These are phyloP conservation scores for Crucihimalaya himalaica DNA, from an alignment of 345 rosid genomes.

Conservation along the genomic window DNA sequence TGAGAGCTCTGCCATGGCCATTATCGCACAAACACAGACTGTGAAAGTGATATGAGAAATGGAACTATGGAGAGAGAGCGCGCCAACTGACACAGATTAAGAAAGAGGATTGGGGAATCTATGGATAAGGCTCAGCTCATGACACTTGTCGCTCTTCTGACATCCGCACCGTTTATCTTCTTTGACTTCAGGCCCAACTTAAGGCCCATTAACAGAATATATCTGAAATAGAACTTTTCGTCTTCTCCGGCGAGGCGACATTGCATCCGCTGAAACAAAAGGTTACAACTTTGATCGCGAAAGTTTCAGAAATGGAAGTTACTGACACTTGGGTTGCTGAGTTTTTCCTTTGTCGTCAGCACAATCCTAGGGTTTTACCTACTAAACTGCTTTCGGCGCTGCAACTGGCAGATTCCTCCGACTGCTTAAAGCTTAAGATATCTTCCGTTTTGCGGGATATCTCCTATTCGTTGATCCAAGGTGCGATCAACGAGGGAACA, in stretches of 20 bases:
- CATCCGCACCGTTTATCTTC: conserved; percentile 39
- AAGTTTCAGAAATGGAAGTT: conserved; percentile 8
- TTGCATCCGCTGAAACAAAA: background rate
- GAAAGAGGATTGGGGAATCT: conserved; percentile 31
- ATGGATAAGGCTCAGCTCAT: conserved; percentile 47
- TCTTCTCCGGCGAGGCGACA: conserved; percentile 24
- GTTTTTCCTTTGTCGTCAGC: conserved; percentile 20
- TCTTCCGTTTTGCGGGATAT: conserved; percentile 31
- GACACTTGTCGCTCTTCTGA: conserved; percentile 58
- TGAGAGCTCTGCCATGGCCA: conserved; percentile 77
- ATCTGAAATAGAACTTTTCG: too few species aligned
- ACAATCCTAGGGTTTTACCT: conserved; percentile 19
- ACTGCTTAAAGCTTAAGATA: conserved; percentile 15
- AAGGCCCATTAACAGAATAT: too few species aligned
- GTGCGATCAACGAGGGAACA: conserved; percentile 31
- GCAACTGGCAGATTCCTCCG: conserved; percentile 3
- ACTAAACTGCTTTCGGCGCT: conserved; percentile 13
- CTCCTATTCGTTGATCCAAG: conserved; percentile 16
- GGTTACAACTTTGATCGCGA: background rate
- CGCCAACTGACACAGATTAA: conserved; percentile 27
- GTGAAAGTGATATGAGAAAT: conserved; percentile 28
- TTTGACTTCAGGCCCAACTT: conserved; percentile 31
- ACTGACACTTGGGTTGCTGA: conserved; percentile 21
- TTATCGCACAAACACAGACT: conserved; percentile 42
- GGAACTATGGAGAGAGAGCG: conserved; percentile 27